Percentiles rank a stretch among this genome's conserved stretches.
phyloP scores from a whole-genome alignment of 192 early-diverging fungal species.

The Entomortierella parvispora region DNA sequence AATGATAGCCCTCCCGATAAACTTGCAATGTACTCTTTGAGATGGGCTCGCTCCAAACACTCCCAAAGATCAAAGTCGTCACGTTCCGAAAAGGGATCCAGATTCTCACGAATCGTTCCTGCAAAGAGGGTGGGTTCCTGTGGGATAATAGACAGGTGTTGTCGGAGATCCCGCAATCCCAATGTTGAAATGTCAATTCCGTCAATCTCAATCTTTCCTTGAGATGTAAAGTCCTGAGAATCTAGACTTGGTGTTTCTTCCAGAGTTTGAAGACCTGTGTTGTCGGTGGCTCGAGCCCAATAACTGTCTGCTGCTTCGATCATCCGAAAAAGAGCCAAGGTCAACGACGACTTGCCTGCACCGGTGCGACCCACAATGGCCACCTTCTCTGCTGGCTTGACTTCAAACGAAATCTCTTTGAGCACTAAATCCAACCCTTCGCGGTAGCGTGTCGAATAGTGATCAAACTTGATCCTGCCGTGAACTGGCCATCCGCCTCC shows the following conservation, averaged over 20 bases:
- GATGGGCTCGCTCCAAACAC: slow-evolving; percentile 70
- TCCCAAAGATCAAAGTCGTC: slow-evolving; percentile 73
- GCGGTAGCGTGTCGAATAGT: slow-evolving; percentile 88
- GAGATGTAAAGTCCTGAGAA: not conserved
- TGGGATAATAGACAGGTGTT: slow-evolving; percentile 84
- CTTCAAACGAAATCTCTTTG: slow-evolving; percentile 54
- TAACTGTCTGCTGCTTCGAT: slow-evolving; percentile 61
- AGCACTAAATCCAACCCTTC: slow-evolving; percentile 82
- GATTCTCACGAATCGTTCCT: slow-evolving; percentile 65
- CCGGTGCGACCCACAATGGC: slow-evolving; percentile 77
- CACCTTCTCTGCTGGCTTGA: slow-evolving; percentile 66
- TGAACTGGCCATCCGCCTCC: slow-evolving; percentile 77
- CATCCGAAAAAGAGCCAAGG: slow-evolving; percentile 59
- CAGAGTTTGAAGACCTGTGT: not conserved
- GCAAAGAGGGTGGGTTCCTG: slow-evolving; percentile 89
- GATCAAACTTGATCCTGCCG: slow-evolving; percentile 76
- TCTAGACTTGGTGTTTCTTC: not conserved
- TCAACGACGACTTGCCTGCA: slow-evolving; percentile 64
- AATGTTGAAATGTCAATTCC: slow-evolving; percentile 75
- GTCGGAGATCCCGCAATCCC: slow-evolving; percentile 76
- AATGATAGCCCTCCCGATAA: slow-evolving; percentile 77
- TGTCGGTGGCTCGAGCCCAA: slow-evolving; percentile 37
- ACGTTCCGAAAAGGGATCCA: slow-evolving; percentile 64
- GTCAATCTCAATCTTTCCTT: slow-evolving; percentile 72
- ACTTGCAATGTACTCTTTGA: slow-evolving; percentile 69